A percentile compares a stretch with the other conserved stretches of the same genome.
Evolutionary conservation across 306 rosid genomes (phyloP).

Genomic region (Vigna hirtella): DNA sequence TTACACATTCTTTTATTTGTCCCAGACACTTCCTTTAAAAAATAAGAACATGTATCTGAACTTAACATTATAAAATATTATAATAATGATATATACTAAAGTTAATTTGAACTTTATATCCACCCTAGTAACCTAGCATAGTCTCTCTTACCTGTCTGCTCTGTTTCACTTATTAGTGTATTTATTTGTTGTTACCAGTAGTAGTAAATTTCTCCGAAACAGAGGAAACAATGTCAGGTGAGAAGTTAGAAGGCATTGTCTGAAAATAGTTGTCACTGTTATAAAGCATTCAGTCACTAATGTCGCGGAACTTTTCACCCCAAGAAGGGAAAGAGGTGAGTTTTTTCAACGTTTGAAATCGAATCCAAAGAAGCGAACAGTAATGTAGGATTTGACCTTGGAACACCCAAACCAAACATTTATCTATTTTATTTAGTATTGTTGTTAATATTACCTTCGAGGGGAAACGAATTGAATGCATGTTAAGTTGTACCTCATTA

Average conservation of each 20-base stretch:
- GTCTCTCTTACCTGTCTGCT: not conserved
- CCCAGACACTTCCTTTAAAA: not conserved
- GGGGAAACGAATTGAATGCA: constrained; percentile 40
- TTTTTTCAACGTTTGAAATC: constrained; percentile 42
- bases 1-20: not conserved
- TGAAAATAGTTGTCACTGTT: constrained; percentile 13
- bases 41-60: not conserved
- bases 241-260: constrained; percentile 27
- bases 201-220: constrained; percentile 25
- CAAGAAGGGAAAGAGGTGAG: not conserved
- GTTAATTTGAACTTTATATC: constrained; percentile 29
- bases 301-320: constrained; percentile 21
- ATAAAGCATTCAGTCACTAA: not conserved
- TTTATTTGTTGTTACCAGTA: constrained; percentile 11
- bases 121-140: constrained; percentile 8
- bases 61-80: not conserved
- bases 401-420: constrained; percentile 34
- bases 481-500: constrained; percentile 4
- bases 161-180: constrained; percentile 17
- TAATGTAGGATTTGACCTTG: constrained; percentile 56
- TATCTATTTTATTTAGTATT: not conserved
- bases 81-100: not conserved
- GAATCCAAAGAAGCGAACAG: constrained; percentile 65
- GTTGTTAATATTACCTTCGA: not conserved
- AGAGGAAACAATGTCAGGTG: constrained; percentile 7